phyloP scores from a whole-genome alignment of 495 filamentous ascomycete genomes.

The Aspergillus carlsbadensis region DNA sequence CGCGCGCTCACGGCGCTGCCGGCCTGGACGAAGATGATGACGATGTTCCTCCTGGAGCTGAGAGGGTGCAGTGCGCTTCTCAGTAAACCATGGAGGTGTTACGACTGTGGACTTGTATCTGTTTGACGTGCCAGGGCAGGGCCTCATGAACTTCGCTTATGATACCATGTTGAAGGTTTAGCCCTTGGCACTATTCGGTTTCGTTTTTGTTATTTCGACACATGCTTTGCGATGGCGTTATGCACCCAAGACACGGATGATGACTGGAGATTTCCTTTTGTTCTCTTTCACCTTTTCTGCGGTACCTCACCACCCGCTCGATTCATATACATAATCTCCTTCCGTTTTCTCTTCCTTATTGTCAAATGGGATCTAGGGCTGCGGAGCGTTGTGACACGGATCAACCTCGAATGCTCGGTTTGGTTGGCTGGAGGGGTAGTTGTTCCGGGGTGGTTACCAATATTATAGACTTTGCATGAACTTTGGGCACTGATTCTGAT shows the following conservation, averaged over 20 bases:
- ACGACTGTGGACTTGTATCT: conserved; percentile 13
- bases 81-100: conserved; percentile 63
- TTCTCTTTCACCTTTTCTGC: conserved; percentile 15
- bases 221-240: conserved; percentile 44
- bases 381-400: conserved; percentile 17
- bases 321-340: conserved; percentile 23
- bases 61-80: conserved; percentile 95
- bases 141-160: conserved; percentile 42
- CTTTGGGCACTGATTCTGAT: conserved; percentile 15
- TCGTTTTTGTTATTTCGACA: conserved; percentile 28
- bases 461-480: conserved; percentile 27
- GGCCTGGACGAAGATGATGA: conserved; percentile 85
- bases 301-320: conserved; percentile 17
- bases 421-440: conserved; percentile 11
- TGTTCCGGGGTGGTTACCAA: conserved; percentile 18
- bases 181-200: conserved; percentile 22
- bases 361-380: conserved; percentile 16
- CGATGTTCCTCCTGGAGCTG: conserved; percentile 71
- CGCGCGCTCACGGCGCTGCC: conserved; percentile 68
- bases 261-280: conserved; percentile 28
- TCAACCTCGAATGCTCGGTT: conserved; percentile 6
- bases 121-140: conserved; percentile 27
- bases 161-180: conserved; percentile 43
- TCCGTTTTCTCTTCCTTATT: conserved; percentile 16
- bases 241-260: conserved; percentile 35